Percentiles rank a stretch among this genome's conserved stretches.
phyloP scores from a whole-genome alignment of 371 early-diverging fungal genomes.

The Zopfochytrium polystomum region DNA sequence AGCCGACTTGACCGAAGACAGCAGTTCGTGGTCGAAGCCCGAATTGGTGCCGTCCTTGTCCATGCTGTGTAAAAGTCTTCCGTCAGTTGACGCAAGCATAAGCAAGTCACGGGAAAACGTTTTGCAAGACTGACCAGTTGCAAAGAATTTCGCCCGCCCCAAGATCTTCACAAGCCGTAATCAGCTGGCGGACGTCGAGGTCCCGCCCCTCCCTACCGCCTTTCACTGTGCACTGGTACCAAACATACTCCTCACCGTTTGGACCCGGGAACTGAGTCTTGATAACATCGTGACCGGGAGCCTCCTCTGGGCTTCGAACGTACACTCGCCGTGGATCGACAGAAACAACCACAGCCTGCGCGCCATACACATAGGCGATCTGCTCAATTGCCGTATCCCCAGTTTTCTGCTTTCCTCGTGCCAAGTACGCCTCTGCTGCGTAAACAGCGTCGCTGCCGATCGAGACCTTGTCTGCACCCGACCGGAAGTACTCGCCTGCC shows the following conservation, averaged over 20 bases:
- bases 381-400: constrained; percentile 78
- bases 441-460: constrained; percentile 98
- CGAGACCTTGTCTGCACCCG: constrained; percentile 97
- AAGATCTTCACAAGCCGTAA: constrained; percentile 78
- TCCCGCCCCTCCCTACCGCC: constrained; percentile 95
- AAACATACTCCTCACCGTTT: constrained; percentile 87
- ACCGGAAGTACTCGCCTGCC: constrained; percentile 95
- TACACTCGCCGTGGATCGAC: constrained; percentile 95
- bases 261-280: constrained; percentile 74
- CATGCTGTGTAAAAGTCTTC: constrained; percentile 60
- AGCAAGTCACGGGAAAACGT: background rate
- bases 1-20: constrained; percentile 68
- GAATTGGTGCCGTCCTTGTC: constrained; percentile 96
- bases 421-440: constrained; percentile 79
- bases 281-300: constrained; percentile 70
- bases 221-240: constrained; percentile 97
- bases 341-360: constrained; percentile 97
- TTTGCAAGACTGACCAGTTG: constrained; percentile 69
- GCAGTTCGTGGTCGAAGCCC: constrained; percentile 87
- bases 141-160: constrained; percentile 96
- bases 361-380: constrained; percentile 87
- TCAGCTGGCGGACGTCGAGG: constrained; percentile 87
- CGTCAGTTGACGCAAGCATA: background rate
- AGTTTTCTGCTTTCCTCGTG: constrained; percentile 9
- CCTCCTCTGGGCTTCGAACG: constrained; percentile 72